Evolutionary conservation across 2,329 filamentous ascomycete species (phyloP).

Genomic region (Sporothrix sp.): DNA sequence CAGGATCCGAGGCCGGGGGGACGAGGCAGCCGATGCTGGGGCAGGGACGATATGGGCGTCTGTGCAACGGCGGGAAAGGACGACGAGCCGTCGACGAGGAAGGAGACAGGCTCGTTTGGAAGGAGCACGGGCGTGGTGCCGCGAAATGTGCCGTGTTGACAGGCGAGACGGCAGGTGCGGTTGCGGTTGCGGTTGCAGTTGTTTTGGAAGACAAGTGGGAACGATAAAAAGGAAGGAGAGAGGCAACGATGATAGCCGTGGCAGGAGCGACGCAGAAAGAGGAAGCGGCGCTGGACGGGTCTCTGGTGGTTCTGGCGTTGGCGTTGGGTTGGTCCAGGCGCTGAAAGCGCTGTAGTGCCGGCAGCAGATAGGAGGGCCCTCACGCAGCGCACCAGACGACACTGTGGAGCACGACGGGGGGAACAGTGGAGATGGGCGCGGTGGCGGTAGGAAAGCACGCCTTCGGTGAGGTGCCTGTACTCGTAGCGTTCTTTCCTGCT

Average conservation of each 20-base stretch:
- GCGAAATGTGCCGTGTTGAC: background rate
- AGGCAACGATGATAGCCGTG: background rate
- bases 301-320: background rate
- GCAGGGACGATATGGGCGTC: too few species aligned
- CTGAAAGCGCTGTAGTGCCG: too few species aligned
- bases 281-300: background rate
- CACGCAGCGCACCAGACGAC: constrained; percentile 6
- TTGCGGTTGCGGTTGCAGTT: background rate
- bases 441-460: background rate
- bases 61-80: too few species aligned
- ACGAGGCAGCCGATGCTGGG: too few species aligned
- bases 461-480: too few species aligned
- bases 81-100: background rate
- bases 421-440: background rate
- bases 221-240: background rate
- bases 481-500: background rate
- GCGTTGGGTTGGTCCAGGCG: background rate
- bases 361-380: too few species aligned
- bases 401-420: constrained; percentile 6
- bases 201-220: background rate
- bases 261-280: background rate
- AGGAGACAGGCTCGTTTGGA: background rate
- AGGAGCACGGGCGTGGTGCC: background rate
- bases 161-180: constrained; percentile 2
- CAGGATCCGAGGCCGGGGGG: background rate